phyloP scores from a whole-genome alignment of 345 rosid genomes.

The Lepidium africanum region DNA sequence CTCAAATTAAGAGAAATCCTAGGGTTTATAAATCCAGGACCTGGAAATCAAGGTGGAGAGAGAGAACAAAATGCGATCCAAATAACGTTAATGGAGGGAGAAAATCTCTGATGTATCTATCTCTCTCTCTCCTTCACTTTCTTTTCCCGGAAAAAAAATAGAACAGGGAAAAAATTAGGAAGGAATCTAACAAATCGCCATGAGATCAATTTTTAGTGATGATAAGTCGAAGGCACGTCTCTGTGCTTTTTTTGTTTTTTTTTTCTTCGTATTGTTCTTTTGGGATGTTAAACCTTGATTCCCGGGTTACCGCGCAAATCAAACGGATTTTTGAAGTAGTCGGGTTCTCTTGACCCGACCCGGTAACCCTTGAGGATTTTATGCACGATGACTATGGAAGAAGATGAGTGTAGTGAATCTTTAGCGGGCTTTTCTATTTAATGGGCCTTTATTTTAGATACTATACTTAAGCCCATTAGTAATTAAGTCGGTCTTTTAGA shows the following conservation, averaged over 20 bases:
- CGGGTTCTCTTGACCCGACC: slow-evolving; percentile 15
- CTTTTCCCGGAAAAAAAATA: slow-evolving; percentile 6
- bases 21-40: slow-evolving; percentile 8
- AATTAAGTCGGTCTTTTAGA: background rate
- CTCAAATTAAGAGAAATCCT: background rate
- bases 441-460: background rate
- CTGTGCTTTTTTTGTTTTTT: slow-evolving; percentile 6
- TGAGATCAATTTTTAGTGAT: background rate
- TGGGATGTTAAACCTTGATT: slow-evolving; percentile 24
- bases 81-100: slow-evolving; percentile 4
- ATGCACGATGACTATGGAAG: background rate
- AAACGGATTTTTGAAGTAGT: background rate
- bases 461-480: background rate
- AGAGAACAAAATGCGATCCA: slow-evolving; percentile 16
- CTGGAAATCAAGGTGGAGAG: slow-evolving; percentile 7
- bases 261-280: background rate
- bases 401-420: background rate
- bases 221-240: slow-evolving; percentile 22
- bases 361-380: background rate
- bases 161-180: background rate
- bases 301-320: slow-evolving; percentile 58
- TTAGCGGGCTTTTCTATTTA: background rate
- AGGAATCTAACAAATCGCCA: slow-evolving; percentile 5
- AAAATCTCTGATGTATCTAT: background rate
- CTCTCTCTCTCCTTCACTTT: slow-evolving; percentile 15